Conservation (phyloP, 176 grass and related monocot genomes). For the Dactylis glomerata region DNA sequence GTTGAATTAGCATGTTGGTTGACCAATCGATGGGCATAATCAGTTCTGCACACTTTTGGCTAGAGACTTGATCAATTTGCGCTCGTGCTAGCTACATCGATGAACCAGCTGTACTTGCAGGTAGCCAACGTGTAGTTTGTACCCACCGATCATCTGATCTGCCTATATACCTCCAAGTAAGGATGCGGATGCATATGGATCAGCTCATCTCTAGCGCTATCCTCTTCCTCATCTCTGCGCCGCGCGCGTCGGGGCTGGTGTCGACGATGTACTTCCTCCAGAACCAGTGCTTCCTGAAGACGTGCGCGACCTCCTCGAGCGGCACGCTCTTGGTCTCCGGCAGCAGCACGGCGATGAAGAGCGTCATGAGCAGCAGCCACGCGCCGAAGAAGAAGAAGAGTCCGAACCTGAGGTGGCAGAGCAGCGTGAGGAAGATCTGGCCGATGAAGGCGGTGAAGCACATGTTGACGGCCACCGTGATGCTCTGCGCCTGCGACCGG, state of each 20-base stretch:
- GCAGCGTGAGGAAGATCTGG: constrained; percentile 53
- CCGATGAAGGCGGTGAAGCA: constrained; percentile 58
- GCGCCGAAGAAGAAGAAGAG: constrained; percentile 64
- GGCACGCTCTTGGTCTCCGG: constrained; percentile 59
- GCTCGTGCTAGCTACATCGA: not conserved
- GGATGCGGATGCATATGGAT: too few relatives aligned
- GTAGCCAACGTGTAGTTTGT: not conserved
- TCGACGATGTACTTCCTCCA: constrained; percentile 47
- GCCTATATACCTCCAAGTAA: not conserved
- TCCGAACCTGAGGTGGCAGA: constrained; percentile 50
- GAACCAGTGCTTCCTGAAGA: constrained; percentile 58
- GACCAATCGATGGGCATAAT: not conserved
- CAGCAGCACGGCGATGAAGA: constrained; percentile 52
- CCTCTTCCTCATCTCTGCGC: constrained; percentile 59
- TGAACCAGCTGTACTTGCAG: not conserved
- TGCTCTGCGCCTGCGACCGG: constrained; percentile 37
- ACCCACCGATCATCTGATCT: not conserved
- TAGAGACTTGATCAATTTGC: not conserved
- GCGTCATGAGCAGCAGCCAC: constrained; percentile 45
- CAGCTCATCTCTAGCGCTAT: constrained; percentile 67
- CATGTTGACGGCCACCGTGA: constrained; percentile 52
- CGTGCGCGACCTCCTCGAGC: constrained; percentile 34
- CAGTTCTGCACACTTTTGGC: not conserved
- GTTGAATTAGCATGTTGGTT: not conserved
- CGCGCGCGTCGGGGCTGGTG: constrained; percentile 22